Evolutionary conservation across 73 alveolate genomes (phyloP).

Genomic region (Paraurostyla sp.): DNA sequence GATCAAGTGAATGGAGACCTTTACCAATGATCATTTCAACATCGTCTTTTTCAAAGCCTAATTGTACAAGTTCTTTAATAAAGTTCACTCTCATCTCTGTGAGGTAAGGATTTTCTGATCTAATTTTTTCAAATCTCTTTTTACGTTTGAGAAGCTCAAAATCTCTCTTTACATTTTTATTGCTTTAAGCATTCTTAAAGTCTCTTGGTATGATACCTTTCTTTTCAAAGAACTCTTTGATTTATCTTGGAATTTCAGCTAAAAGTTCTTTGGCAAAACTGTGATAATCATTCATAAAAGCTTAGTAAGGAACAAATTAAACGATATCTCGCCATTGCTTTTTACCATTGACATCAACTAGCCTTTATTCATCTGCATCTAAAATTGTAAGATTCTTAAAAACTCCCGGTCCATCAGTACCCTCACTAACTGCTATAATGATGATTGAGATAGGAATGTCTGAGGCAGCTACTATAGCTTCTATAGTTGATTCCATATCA

Average conservation of each 20-base stretch:
- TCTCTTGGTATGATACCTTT: conserved; percentile 57
- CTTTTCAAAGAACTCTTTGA: conserved; percentile 61
- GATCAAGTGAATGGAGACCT: conserved; percentile 69
- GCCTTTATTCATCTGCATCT: conserved; percentile 87
- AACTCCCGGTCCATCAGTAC: conserved; percentile 62
- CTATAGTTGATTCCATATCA: conserved; percentile 84
- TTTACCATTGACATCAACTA: conserved; percentile 78
- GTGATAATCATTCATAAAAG: conserved; percentile 58
- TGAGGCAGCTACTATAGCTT: conserved; percentile 83
- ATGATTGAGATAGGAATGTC: conserved; percentile 83
- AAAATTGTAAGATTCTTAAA: conserved; percentile 75
- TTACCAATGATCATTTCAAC: conserved; percentile 50
- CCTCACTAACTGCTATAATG: conserved; percentile 89
- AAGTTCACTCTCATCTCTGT: conserved; percentile 52
- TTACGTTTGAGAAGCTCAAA: conserved; percentile 11
- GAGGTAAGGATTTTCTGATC: conserved; percentile 26
- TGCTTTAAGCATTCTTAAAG: not conserved
- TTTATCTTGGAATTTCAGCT: conserved; percentile 79
- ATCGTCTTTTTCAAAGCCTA: conserved; percentile 62
- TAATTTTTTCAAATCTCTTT: not conserved
- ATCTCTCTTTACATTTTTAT: conserved; percentile 42
- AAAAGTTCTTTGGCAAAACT: conserved; percentile 76
- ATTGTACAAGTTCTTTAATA: conserved; percentile 37
- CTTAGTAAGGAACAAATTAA: conserved; percentile 83
- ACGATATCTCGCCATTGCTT: conserved; percentile 82